Evolutionary conservation across 2,329 filamentous ascomycete species (phyloP).

Genomic region (Macrophomina pseudophaseolina): DNA sequence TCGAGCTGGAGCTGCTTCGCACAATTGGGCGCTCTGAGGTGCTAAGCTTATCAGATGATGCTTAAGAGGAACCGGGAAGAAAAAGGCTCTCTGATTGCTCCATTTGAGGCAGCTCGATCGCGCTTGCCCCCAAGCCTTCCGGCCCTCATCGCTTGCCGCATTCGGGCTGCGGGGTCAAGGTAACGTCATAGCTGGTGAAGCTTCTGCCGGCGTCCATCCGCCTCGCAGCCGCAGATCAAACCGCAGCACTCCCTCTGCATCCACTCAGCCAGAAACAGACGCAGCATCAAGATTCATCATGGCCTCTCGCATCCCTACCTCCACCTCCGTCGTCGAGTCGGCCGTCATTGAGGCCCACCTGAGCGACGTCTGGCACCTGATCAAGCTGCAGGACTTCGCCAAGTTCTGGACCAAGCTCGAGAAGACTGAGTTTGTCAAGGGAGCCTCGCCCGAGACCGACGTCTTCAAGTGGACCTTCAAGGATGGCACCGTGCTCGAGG

Average conservation of each 20-base stretch:
- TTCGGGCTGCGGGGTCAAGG: slow-evolving; percentile 21
- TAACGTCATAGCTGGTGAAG: slow-evolving; percentile 15
- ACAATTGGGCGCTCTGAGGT: neutral
- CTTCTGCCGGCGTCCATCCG: neutral
- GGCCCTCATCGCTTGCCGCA: slow-evolving; percentile 12
- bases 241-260: neutral
- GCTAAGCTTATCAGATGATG: neutral
- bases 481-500: slow-evolving; percentile 70
- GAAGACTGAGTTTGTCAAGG: slow-evolving; percentile 68
- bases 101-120: neutral
- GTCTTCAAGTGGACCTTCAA: slow-evolving; percentile 73
- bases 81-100: neutral
- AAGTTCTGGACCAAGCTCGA: slow-evolving; percentile 70
- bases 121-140: neutral
- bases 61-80: neutral
- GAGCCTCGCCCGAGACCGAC: slow-evolving; percentile 67
- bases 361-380: slow-evolving; percentile 72
- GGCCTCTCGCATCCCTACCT: slow-evolving; percentile 62
- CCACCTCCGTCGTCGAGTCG: slow-evolving; percentile 69
- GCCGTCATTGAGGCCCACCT: slow-evolving; percentile 72
- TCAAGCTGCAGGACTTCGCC: slow-evolving; percentile 73
- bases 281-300: slow-evolving; percentile 3
- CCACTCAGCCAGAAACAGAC: slow-evolving; percentile 4
- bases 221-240: slow-evolving; percentile 2
- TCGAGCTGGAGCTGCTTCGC: too few relatives aligned